Evolutionary conservation across 495 filamentous ascomycete genomes (phyloP).

Genomic region (Venustampulla echinocandica): DNA sequence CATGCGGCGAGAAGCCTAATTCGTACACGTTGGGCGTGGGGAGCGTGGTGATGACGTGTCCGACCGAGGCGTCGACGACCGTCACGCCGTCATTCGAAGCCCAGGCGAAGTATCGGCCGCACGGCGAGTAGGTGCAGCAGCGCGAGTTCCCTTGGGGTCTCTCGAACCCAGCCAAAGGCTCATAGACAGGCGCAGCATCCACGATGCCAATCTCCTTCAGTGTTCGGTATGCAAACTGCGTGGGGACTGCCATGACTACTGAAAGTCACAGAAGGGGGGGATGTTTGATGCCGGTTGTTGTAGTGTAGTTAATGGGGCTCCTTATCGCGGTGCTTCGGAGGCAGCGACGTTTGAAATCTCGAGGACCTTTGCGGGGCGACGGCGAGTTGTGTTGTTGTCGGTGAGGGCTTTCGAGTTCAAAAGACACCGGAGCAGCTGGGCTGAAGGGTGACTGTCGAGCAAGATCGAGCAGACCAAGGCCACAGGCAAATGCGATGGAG

Average conservation of each 20-base stretch:
- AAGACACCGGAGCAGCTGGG: neutral
- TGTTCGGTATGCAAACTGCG: slow-evolving; percentile 92
- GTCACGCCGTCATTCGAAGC: slow-evolving; percentile 81
- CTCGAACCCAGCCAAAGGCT: slow-evolving; percentile 72
- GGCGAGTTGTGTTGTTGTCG: slow-evolving; percentile 6
- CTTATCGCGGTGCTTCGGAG: slow-evolving; percentile 8
- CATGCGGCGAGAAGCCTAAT: slow-evolving; percentile 84
- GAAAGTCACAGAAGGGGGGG: slow-evolving; percentile 62
- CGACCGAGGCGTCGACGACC: slow-evolving; percentile 72
- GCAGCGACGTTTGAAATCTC: neutral
- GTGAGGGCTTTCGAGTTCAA: slow-evolving; percentile 5
- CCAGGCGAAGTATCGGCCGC: slow-evolving; percentile 92
- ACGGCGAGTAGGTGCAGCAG: slow-evolving; percentile 89
- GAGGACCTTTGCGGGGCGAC: slow-evolving; percentile 21
- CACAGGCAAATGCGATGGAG: no score
- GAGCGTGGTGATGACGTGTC: slow-evolving; percentile 66
- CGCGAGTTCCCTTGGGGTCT: slow-evolving; percentile 90
- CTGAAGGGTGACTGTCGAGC: slow-evolving; percentile 4
- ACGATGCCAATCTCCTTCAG: slow-evolving; percentile 91
- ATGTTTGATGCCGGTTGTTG: slow-evolving; percentile 15
- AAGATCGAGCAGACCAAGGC: no score
- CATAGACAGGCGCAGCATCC: slow-evolving; percentile 83
- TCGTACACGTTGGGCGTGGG: slow-evolving; percentile 80
- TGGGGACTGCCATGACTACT: slow-evolving; percentile 82
- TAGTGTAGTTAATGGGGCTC: no score